These are phyloP conservation scores for Fusarium sambucinum DNA, from an alignment of 2,329 filamentous ascomycete species.

Conservation along the genomic window DNA sequence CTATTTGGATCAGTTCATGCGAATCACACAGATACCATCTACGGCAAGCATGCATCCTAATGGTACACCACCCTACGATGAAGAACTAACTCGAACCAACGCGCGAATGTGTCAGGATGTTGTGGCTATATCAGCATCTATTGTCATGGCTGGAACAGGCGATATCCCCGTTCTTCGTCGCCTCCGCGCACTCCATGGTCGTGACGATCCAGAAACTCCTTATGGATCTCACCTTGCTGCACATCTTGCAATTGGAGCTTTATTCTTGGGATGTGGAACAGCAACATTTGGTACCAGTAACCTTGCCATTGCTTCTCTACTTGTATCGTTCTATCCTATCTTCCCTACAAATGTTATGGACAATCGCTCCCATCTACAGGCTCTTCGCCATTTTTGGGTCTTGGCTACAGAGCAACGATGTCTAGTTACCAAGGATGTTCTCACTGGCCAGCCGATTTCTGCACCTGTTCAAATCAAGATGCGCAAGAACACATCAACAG, in stretches of 20 bases:
- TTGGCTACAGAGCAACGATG: slow-evolving; percentile 91
- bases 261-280: slow-evolving; percentile 93
- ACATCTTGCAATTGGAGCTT: slow-evolving; percentile 88
- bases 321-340: slow-evolving; percentile 93
- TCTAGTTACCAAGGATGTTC: slow-evolving; percentile 86
- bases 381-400: slow-evolving; percentile 97
- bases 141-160: slow-evolving; percentile 96
- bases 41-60: slow-evolving; percentile 48
- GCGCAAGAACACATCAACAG: slow-evolving; percentile 56
- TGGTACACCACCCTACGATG: slow-evolving; percentile 74
- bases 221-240: slow-evolving; percentile 95
- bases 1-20: slow-evolving; percentile 88
- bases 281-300: slow-evolving; percentile 92
- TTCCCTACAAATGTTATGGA: slow-evolving; percentile 92
- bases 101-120: slow-evolving; percentile 93
- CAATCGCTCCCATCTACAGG: slow-evolving; percentile 94
- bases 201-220: slow-evolving; percentile 83
- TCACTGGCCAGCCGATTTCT: slow-evolving; percentile 82
- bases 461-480: slow-evolving; percentile 77
- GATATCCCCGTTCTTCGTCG: slow-evolving; percentile 88
- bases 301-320: slow-evolving; percentile 84
- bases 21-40: slow-evolving; percentile 72
- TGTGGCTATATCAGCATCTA: slow-evolving; percentile 82
- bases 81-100: slow-evolving; percentile 83
- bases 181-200: slow-evolving; percentile 87